Evolutionary conservation across 2,329 filamentous ascomycete genomes (phyloP).

Genomic region (Colletotrichum kahawae): DNA sequence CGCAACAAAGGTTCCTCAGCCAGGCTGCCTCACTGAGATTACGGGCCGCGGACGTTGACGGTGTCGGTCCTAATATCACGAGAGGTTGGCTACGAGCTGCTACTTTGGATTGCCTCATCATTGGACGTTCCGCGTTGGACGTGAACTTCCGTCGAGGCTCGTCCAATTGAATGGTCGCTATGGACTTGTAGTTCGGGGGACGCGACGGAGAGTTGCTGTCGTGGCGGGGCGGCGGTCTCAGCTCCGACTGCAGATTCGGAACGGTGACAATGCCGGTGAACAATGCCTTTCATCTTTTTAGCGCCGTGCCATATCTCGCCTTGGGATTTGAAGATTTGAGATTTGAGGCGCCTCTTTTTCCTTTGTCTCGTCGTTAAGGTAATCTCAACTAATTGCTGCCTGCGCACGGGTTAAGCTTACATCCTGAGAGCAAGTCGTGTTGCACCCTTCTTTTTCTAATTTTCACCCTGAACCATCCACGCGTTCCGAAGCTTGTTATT

Average conservation of each 20-base stretch:
- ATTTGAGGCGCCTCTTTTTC: neutral
- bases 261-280: neutral
- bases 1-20: neutral
- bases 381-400: neutral
- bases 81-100: neutral
- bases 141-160: neutral
- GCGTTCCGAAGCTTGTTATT: neutral
- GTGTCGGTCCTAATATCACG: neutral
- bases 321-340: neutral
- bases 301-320: neutral
- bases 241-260: neutral
- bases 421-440: neutral
- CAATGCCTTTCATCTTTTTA: neutral
- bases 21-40: neutral
- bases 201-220: neutral
- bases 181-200: neutral
- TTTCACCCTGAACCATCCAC: neutral
- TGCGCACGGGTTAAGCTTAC: neutral
- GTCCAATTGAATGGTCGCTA: neutral
- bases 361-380: neutral
- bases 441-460: neutral
- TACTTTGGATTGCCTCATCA: neutral
- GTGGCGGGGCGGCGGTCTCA: neutral
- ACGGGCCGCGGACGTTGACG: neutral
- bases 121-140: neutral